Base-by-base conservation (phyloP, 257 asterid genomes). In the Misopates orontium region DNA sequence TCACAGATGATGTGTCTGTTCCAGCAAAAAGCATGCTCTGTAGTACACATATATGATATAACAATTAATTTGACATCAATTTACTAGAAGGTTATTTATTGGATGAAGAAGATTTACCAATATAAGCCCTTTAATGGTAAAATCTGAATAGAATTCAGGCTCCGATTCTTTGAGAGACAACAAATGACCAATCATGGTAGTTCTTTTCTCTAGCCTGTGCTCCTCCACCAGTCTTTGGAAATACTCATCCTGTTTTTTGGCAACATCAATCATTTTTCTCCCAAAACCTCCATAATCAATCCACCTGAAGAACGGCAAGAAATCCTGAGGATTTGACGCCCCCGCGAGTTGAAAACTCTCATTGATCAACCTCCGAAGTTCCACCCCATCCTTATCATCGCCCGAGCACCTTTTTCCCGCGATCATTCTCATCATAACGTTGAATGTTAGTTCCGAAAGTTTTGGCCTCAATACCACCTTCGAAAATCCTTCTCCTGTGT, bases 281-380 rank as follows among this genome's bases (percentile, higher is more conserved):
- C n/a, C 8, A 7, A 42, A 55, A 8, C 81, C 79, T 14, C 77
- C 68, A 12, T 36, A 73, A 63, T 80, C 82, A 41, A 80, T 47
- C 85, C 75, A 76, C 32, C 52, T 62, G 23, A 77, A 61, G 18
- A 77, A 69, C 9, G 78, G 73, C 60, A 77, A 47, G 48, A 69
- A 77, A 60, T 77, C 82, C 56, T 77, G 71, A 7, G 82, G 78
- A 65, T 70, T 62, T 6, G 79, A 56, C 0, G 63, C 57, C 17
- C 53, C 48, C 0, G 68, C 77, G 1, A 22, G 11, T 51, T 56
- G 73, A 21, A 79, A 57, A 19, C 60, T 55, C 52, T 73, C 42
- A 32, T 25, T 68, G 2, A 75, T 66, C 19, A 75, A 44, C 44
- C 56, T 56, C 57, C 19, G 20, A 28, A 67, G 20, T 17, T 11